Evolutionary conservation across 352 stramenopile genomes (phyloP), one percentile per base, ranked within the genome.

Genomic region (Phytophthora quininea): DNA sequence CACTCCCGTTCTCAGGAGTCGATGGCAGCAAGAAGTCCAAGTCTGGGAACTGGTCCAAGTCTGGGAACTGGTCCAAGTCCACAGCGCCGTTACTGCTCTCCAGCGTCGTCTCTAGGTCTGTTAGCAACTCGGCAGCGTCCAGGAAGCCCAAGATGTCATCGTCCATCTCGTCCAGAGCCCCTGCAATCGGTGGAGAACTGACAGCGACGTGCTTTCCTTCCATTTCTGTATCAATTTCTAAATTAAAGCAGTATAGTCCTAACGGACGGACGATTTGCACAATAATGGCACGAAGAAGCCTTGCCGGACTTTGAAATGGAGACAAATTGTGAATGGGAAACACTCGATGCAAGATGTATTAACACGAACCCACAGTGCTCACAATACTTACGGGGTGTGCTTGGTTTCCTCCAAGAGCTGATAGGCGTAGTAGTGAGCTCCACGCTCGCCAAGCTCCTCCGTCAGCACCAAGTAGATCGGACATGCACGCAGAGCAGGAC

Each of bases 401-500:
- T 74, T 73, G 61, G 79, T 74, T 61, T 71, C 65, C 62, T 80
- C 70, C 43, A 91, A 74, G 40, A 93, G 58, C 79, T 91, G 81
- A 63, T 91, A 93, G n/a, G 85, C 84, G 63, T 88, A 93, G 72
- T 87, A 96, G 71, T 97, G 89, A 43, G 90, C 90, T 24, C 91
- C 90, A 51, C 91, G 76, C 58, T 95, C 80, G 50, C 88, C 88
- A 10, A 96, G 68, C 61, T 97, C 86, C 64, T 97, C 90, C 15
- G 84, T 91, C 46, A 95, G 69, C 52, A 97, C 90, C 42, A 94
- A 68, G 65, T 96, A 95, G 38, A 97, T 67, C 8, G 90, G 87
- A 33, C 93, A 73, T 12, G 67, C 68, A 52, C 80, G 64, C 38
- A 97, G 74, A 24, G 91, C 71, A 12, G 76, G 71, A 54, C 73